phyloP scores from a whole-genome alignment of 352 stramenopile genomes.

The Globisporangium ultimum region DNA sequence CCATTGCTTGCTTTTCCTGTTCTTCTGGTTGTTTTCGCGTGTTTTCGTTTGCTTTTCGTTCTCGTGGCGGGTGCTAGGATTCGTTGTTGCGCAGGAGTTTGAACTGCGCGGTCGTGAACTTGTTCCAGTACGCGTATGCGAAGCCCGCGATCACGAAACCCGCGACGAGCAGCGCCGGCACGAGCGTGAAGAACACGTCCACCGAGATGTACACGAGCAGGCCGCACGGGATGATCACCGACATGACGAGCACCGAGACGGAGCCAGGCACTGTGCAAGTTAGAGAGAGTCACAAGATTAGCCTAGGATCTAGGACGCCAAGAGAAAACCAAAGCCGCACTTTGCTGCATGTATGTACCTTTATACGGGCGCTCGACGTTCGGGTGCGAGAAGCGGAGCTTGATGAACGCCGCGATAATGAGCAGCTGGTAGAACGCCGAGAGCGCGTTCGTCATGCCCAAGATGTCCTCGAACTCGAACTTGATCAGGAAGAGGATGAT shows the following conservation, averaged over 20 bases:
- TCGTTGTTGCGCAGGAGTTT: conserved; percentile 13
- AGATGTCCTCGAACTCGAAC: conserved; percentile 70
- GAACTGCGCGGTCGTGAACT: conserved; percentile 46
- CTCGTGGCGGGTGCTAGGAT: conserved; percentile 10
- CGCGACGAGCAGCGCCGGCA: conserved; percentile 35
- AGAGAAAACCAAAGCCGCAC: background rate
- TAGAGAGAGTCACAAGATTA: background rate
- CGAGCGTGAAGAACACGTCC: conserved; percentile 41
- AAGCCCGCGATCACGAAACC: conserved; percentile 32
- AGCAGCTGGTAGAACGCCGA: conserved; percentile 85
- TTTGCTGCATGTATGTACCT: conserved; percentile 13
- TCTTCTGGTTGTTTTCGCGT: too few relatives aligned
- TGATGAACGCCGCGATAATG: conserved; percentile 88
- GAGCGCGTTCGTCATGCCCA: conserved; percentile 89
- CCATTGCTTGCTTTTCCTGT: too few relatives aligned
- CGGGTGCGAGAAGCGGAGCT: conserved; percentile 65
- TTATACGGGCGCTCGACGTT: conserved; percentile 37
- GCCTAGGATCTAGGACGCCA: too few relatives aligned
- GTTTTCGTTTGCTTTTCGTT: too few relatives aligned
- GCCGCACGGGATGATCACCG: conserved; percentile 26
- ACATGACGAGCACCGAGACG: conserved; percentile 22
- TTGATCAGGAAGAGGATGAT: conserved; percentile 52
- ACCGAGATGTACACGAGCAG: conserved; percentile 46
- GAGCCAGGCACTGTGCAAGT: conserved; percentile 29
- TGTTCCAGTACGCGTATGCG: conserved; percentile 35